Evolutionary conservation across 345 rosid species (phyloP).

Genomic region (Psidium guajava): DNA sequence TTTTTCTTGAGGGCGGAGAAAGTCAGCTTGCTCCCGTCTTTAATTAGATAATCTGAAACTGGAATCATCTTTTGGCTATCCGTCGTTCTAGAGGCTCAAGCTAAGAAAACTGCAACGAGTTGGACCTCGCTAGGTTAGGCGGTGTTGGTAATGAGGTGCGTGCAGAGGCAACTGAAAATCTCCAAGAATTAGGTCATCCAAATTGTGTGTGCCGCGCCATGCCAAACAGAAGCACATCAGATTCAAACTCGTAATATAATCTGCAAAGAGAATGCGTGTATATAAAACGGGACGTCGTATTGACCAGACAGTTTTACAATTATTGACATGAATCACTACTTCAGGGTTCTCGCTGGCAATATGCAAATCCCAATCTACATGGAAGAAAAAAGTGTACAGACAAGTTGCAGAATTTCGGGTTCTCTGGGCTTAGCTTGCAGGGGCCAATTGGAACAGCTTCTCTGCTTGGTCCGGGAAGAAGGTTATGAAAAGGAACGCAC

Average conservation of each 20-base stretch:
- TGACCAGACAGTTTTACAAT: neutral
- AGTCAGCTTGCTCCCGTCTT: neutral
- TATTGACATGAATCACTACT: neutral
- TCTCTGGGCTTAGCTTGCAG: slow-evolving; percentile 23
- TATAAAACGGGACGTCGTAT: neutral
- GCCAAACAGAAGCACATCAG: neutral
- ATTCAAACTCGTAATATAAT: neutral
- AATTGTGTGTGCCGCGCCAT: neutral
- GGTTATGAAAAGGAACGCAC: slow-evolving; percentile 81
- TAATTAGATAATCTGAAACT: neutral
- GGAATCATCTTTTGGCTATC: neutral
- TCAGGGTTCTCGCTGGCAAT: neutral
- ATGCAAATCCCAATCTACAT: neutral
- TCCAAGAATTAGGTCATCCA: neutral
- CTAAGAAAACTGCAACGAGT: neutral
- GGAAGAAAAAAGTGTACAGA: neutral
- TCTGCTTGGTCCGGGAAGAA: slow-evolving; percentile 92
- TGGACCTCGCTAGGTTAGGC: neutral
- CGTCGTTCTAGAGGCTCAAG: neutral
- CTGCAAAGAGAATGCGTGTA: neutral
- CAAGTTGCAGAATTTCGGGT: neutral
- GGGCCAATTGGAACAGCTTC: slow-evolving; percentile 44
- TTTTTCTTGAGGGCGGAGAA: neutral
- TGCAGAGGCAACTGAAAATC: neutral
- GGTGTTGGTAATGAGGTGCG: neutral